Conservation (phyloP, 2,329 filamentous ascomycete species). For the Dothistroma pini region DNA sequence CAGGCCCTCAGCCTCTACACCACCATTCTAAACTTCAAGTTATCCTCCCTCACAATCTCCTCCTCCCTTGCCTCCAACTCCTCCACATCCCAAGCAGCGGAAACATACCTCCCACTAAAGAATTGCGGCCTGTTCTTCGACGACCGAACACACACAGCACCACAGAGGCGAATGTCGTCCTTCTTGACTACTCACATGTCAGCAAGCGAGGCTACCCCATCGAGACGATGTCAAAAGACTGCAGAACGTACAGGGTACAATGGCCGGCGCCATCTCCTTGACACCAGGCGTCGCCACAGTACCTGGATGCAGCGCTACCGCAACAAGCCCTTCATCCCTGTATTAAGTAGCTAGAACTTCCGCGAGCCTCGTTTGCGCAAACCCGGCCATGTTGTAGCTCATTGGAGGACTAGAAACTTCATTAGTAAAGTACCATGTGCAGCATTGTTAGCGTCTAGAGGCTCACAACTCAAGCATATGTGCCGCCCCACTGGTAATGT, state of each 20-base stretch:
- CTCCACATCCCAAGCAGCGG: conserved; percentile 1
- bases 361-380: neutral
- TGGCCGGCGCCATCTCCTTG: conserved; percentile 1
- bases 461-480: conserved; percentile 5
- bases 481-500: conserved; percentile 10
- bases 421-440: neutral
- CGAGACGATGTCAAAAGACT: neutral
- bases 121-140: neutral
- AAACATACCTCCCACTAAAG: neutral
- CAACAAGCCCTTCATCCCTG: conserved; percentile 4
- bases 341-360: conserved; percentile 3
- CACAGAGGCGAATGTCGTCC: conserved; percentile 13
- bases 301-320: conserved; percentile 10
- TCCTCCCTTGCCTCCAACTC: conserved; percentile 5
- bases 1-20: neutral
- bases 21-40: conserved; percentile 2
- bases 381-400: neutral
- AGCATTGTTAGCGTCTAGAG: neutral
- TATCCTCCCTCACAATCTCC: conserved; percentile 2
- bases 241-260: conserved; percentile 5
- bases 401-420: neutral
- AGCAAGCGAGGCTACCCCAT: neutral
- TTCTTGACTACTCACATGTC: conserved; percentile 4
- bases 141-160: conserved; percentile 10
- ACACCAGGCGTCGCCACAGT: conserved; percentile 7